Percentiles rank a stretch among this genome's conserved stretches.
These are phyloP conservation scores for Backusella sp. DNA, from an alignment of 192 early-diverging fungal species.

Conservation along the genomic window DNA sequence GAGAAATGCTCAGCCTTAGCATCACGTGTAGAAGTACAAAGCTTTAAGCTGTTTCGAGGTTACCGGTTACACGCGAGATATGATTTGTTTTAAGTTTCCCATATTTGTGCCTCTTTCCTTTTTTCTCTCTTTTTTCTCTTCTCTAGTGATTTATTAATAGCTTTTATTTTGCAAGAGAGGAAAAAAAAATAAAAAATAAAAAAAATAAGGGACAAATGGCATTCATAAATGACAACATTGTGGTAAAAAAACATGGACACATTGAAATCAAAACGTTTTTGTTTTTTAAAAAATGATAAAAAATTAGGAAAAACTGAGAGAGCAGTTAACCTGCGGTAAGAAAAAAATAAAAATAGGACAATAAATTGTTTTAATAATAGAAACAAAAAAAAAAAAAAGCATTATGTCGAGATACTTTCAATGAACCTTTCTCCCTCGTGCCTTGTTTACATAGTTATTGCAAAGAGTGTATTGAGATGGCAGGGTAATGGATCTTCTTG, in stretches of 20 bases:
- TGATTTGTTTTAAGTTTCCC: not conserved
- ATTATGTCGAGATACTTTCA: slow-evolving; percentile 4
- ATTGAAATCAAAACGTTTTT: not conserved
- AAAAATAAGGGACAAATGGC: not conserved
- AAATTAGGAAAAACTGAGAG: not conserved
- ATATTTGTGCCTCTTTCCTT: not conserved
- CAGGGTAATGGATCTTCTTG: not conserved
- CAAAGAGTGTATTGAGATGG: not conserved
- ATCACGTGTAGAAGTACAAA: not conserved
- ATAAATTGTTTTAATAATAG: not conserved
- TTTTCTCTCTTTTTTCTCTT: not conserved
- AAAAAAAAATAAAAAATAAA: too few relatives aligned
- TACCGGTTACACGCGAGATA: not conserved
- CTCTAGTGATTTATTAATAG: not conserved
- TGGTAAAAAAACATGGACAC: not conserved
- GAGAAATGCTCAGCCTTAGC: not conserved
- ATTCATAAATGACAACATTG: not conserved
- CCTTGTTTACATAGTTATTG: slow-evolving; percentile 10
- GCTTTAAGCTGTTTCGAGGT: not conserved
- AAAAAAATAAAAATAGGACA: not conserved
- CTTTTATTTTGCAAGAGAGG: not conserved
- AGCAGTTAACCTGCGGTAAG: slow-evolving; percentile 10
- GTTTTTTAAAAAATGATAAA: not conserved
- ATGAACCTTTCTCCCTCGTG: not conserved
- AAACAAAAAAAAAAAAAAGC: not conserved